phyloP scores from a whole-genome alignment of 106 monocot species.

The Dendrobium nobile region DNA sequence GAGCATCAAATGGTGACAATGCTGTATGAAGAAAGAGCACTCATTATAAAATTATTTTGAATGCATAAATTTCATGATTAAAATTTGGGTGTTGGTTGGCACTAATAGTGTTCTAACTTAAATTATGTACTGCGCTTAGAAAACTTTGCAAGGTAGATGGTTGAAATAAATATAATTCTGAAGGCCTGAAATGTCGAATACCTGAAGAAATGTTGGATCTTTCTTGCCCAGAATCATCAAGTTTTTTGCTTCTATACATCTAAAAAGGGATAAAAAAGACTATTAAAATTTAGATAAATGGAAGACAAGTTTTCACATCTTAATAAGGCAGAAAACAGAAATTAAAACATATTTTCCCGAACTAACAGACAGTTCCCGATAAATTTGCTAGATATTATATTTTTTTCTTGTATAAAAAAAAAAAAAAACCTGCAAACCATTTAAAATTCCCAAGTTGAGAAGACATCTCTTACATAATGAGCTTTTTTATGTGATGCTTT shows the following conservation, averaged over 20 bases:
- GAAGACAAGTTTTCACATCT: not conserved
- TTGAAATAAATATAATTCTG: not conserved
- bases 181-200: not conserved
- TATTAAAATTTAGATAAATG: not conserved
- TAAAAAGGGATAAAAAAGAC: not conserved
- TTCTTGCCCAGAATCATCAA: slow-evolving; percentile 31
- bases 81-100: too few relatives aligned
- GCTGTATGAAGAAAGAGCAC: slow-evolving; percentile 5
- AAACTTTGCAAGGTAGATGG: too few relatives aligned
- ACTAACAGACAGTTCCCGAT: not conserved
- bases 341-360: not conserved
- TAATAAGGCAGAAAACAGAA: not conserved
- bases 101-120: too few relatives aligned
- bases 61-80: not conserved
- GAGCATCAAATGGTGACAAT: slow-evolving; percentile 23
- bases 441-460: too few relatives aligned
- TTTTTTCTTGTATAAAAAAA: too few relatives aligned
- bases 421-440: too few relatives aligned
- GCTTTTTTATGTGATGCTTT: too few relatives aligned
- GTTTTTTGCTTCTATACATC: slow-evolving; percentile 51
- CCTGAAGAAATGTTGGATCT: slow-evolving; percentile 30
- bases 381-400: not conserved
- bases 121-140: too few relatives aligned
- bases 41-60: not conserved
- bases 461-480: too few relatives aligned